Conservation (phyloP, 2,329 filamentous ascomycete genomes). For the Orbilia oligospora region DNA sequence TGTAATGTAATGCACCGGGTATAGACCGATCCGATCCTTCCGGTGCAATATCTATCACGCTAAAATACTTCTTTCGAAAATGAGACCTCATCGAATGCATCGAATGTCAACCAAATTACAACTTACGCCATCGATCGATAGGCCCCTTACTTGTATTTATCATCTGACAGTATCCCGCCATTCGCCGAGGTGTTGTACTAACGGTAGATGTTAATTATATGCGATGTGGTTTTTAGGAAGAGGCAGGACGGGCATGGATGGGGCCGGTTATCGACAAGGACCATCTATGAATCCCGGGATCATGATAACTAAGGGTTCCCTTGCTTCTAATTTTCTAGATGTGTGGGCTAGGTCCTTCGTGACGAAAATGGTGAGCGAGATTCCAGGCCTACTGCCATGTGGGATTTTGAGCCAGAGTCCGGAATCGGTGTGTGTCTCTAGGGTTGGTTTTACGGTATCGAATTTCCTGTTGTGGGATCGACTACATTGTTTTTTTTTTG, state of each 20-base stretch:
- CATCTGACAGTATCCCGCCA: slow-evolving; percentile 25
- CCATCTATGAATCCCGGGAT: not conserved
- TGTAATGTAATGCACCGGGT: slow-evolving; percentile 32
- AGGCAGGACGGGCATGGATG: slow-evolving; percentile 18
- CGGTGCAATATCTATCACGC: slow-evolving; percentile 20
- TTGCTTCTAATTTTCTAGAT: slow-evolving; percentile 8
- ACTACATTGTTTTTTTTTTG: not conserved
- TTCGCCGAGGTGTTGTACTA: slow-evolving; percentile 15
- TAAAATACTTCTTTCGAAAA: not conserved
- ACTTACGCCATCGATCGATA: slow-evolving; percentile 20
- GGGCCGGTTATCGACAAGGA: slow-evolving; percentile 22
- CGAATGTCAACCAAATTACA: slow-evolving; percentile 28
- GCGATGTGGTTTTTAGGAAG: slow-evolving; percentile 25
- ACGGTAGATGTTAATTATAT: slow-evolving; percentile 28
- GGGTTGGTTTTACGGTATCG: slow-evolving; percentile 49
- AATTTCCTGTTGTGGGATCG: slow-evolving; percentile 45
- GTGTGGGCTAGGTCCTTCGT: slow-evolving; percentile 11
- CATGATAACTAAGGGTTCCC: slow-evolving; percentile 8
- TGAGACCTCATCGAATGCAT: not conserved
- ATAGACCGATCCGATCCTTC: slow-evolving; percentile 29
- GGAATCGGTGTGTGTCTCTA: slow-evolving; percentile 26
- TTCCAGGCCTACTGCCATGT: slow-evolving; percentile 23
- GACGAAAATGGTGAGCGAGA: slow-evolving; percentile 18
- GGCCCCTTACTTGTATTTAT: slow-evolving; percentile 6
- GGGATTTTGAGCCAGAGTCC: slow-evolving; percentile 20